Percentiles rank a stretch among this genome's conserved stretches.
These are phyloP conservation scores for Cyclaneusma minus DNA, from an alignment of 2,329 filamentous ascomycete species.

Conservation along the genomic window DNA sequence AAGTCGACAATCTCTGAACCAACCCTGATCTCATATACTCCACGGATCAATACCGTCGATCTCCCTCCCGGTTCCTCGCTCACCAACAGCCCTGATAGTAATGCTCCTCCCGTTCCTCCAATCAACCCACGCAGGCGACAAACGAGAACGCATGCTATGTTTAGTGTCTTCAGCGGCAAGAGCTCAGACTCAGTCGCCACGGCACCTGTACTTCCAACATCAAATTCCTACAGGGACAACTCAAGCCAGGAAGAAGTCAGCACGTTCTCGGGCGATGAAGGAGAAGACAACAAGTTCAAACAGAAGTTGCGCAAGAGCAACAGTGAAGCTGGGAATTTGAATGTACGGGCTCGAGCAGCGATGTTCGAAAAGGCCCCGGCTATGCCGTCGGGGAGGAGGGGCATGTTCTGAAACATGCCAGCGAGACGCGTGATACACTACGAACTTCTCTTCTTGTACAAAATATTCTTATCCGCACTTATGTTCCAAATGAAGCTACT, in stretches of 20 bases:
- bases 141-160: constrained; percentile 14
- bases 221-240: constrained; percentile 4
- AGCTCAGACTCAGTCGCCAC: constrained; percentile 11
- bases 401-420: too few species aligned
- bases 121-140: constrained; percentile 18
- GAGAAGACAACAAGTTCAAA: constrained; percentile 12
- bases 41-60: constrained; percentile 15
- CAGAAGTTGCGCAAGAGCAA: constrained; percentile 15
- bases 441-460: too few species aligned
- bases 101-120: constrained; percentile 17
- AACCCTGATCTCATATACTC: constrained; percentile 17
- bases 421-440: too few species aligned
- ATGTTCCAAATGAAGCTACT: too few species aligned
- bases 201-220: constrained; percentile 2
- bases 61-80: constrained; percentile 15
- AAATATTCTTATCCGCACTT: too few species aligned
- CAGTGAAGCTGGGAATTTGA: constrained; percentile 18
- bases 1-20: constrained; percentile 19
- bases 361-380: too few species aligned
- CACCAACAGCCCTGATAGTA: constrained; percentile 11
- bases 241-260: constrained; percentile 17
- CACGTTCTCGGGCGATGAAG: constrained; percentile 18
- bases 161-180: constrained; percentile 12
- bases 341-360: constrained; percentile 12
- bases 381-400: too few species aligned